These are phyloP conservation scores for Solanum aculeatissimum DNA, from an alignment of 305 asterid genomes.

Conservation along the genomic window DNA sequence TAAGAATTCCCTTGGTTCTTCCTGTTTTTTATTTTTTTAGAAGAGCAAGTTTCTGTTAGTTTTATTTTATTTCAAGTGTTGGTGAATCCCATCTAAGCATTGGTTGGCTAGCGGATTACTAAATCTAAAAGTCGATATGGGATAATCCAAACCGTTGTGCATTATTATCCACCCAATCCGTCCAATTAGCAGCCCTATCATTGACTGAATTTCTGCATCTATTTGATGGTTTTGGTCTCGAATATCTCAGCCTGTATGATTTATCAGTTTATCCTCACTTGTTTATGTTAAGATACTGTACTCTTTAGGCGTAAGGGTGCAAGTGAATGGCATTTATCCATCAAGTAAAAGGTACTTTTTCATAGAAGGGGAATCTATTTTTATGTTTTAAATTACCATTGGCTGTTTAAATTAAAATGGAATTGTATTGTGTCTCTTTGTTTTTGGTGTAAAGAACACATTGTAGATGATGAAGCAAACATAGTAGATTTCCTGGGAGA, in stretches of 20 bases:
- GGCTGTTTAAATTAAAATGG: not conserved
- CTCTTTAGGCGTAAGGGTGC: not conserved
- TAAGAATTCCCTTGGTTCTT: not conserved
- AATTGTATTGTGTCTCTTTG: not conserved
- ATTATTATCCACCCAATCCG: no score
- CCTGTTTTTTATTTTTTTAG: not conserved
- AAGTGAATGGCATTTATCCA: not conserved
- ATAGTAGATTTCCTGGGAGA: not conserved
- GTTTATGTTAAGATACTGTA: not conserved
- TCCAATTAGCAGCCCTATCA: no score
- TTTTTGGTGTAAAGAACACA: not conserved
- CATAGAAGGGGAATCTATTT: not conserved
- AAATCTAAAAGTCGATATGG: no score
- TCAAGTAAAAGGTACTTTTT: not conserved
- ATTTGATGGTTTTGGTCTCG: not conserved
- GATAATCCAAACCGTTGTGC: no score
- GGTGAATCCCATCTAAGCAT: not conserved
- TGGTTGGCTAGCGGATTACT: no score
- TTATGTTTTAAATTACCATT: not conserved
- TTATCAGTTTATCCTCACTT: not conserved
- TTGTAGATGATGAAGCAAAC: not conserved
- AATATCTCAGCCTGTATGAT: not conserved
- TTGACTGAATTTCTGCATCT: not conserved
- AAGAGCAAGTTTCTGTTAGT: not conserved
- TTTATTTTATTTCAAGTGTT: not conserved